Conservation (phyloP, 345 rosid genomes). For the Durio zibethinus region DNA sequence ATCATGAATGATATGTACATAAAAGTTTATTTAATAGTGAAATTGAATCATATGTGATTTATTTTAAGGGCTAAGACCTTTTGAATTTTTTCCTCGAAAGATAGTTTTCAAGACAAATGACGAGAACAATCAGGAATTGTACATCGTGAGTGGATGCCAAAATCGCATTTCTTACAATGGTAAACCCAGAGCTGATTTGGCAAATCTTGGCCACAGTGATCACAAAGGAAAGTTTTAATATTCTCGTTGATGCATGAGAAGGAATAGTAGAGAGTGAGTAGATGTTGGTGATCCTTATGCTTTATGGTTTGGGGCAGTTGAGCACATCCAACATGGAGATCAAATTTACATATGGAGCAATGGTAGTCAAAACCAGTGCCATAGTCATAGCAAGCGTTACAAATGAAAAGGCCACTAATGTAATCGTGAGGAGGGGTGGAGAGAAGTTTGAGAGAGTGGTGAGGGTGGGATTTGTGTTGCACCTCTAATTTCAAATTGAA, state of each 20-base stretch:
- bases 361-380: constrained; percentile 1
- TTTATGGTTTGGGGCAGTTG: background rate
- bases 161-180: background rate
- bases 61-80: background rate
- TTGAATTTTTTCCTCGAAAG: background rate
- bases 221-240: background rate
- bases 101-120: background rate
- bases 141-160: background rate
- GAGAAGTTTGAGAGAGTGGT: background rate
- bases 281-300: background rate
- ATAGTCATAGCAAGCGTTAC: background rate
- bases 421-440: background rate
- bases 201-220: background rate
- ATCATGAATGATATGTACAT: background rate
- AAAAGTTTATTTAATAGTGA: background rate
- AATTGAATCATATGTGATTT: too few relatives aligned
- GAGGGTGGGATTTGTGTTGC: constrained; percentile 5
- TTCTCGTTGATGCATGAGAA: background rate
- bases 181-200: background rate
- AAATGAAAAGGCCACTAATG: background rate
- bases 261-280: background rate
- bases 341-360: background rate
- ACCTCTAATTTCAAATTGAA: background rate
- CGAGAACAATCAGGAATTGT: background rate
- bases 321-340: constrained; percentile 10